Base-by-base conservation (phyloP, 202 grass and related monocot species). In the Panicum virgatum region DNA sequence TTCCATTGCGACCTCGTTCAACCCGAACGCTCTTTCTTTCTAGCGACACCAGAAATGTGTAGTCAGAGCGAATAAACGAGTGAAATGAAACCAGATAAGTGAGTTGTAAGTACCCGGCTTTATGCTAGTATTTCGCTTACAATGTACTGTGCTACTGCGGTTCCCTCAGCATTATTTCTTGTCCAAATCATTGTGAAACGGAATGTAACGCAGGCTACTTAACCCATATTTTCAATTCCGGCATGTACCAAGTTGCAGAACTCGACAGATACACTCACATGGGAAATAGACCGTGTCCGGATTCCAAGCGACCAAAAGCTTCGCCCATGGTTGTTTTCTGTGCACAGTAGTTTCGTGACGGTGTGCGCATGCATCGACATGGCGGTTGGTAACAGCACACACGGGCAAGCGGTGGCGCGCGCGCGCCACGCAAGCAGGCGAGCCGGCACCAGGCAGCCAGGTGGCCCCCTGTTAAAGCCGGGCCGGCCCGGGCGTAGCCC, bases 251-350 rank as follows among this genome's bases (percentile, higher is more conserved):
- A 45, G n/a, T 22, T 30, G 25, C 25, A 58, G 37, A 45, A n/a
- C 22, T 1, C 12, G 40, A 70, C 38, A 70, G 78, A 19, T 39
- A 22, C 78, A 9, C 36, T 52, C 47, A 29, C 78, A 69, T 30
- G 36, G 63, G n/a, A 43, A 69, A 42, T 3, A 12, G 75, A 47
- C 32, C 32, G 32, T 34, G 32, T 18, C 27, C n/a, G n/a, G 38
- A 70, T 57, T 69, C 66, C 25, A 45, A 43, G 77, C 23, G 64
- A 58, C 78, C 37, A 22, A 44, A 69, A 80, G 36, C 76, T 78
- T 38, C 29, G 12, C 2, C 77, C 7, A 38, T 22, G 76, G 26
- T 27, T 53, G 13, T 66, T 66, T 27, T 39, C 58, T 18, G n/a
- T 0, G 5, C 7, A 68, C 63, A 69, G 62, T 30, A 69, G 50